Evolutionary conservation across 1,139 yeast genomes (phyloP).

Genomic region (Scheffersomyces segobiensis): DNA sequence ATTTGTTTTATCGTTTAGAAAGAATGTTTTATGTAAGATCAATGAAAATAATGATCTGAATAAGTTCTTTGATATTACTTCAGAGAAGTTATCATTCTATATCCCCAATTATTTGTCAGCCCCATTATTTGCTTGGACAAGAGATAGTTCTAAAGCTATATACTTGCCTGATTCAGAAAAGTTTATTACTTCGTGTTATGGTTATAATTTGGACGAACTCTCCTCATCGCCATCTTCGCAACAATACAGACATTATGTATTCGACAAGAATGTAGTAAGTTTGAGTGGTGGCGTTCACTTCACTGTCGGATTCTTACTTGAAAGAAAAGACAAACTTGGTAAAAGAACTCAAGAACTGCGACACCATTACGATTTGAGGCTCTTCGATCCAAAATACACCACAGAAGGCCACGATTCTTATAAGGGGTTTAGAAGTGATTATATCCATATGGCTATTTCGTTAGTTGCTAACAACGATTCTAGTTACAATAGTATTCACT

Average conservation of each 20-base stretch:
- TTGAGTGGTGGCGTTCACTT: constrained; percentile 63
- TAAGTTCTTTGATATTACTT: constrained; percentile 35
- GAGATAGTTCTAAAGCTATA: constrained; percentile 43
- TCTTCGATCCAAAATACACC: constrained; percentile 65
- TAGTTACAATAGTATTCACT: constrained; percentile 44
- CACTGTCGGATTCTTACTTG: constrained; percentile 59
- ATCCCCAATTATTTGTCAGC: constrained; percentile 64
- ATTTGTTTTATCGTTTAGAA: constrained; percentile 39
- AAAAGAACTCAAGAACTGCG: constrained; percentile 52
- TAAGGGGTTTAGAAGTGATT: constrained; percentile 74
- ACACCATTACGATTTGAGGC: constrained; percentile 71
- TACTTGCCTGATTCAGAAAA: constrained; percentile 46
- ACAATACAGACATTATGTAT: constrained; percentile 14
- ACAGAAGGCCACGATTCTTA: constrained; percentile 68
- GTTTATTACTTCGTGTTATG: constrained; percentile 50
- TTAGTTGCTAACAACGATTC: constrained; percentile 51
- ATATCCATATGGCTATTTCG: constrained; percentile 74
- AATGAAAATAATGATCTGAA: constrained; percentile 43
- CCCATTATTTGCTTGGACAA: constrained; percentile 63
- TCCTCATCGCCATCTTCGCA: constrained; percentile 3
- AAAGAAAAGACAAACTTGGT: constrained; percentile 39
- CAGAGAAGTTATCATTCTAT: constrained; percentile 43
- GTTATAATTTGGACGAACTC: constrained; percentile 35
- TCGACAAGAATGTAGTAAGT: constrained; percentile 56
- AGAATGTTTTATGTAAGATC: constrained; percentile 41